These are phyloP conservation scores for Chionographis japonica DNA, from an alignment of 106 monocot species.

Conservation along the genomic window DNA sequence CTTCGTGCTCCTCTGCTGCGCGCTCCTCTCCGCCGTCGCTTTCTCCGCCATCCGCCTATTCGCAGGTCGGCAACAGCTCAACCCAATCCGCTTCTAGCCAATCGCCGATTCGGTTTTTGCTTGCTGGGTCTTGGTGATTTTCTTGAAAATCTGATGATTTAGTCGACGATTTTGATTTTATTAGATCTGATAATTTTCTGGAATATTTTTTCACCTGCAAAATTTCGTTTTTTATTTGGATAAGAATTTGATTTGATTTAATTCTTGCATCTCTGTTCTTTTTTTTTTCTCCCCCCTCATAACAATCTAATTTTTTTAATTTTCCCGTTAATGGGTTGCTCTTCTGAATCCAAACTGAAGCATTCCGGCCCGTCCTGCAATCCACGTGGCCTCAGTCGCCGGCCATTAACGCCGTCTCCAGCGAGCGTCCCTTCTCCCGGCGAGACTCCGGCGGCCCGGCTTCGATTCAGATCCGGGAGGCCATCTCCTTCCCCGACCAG, in stretches of 20 bases:
- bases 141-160: too few species aligned
- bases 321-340: too few species aligned
- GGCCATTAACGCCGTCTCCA: slow-evolving; percentile 34
- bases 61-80: neutral
- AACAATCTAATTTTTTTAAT: too few species aligned
- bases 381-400: slow-evolving; percentile 44
- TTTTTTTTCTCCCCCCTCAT: too few species aligned
- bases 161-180: too few species aligned
- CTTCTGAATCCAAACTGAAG: slow-evolving; percentile 19
- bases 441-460: neutral
- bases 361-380: slow-evolving; percentile 51
- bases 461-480: slow-evolving; percentile 25
- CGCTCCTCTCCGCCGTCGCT: neutral
- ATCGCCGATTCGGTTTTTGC: neutral
- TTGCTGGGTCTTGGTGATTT: neutral
- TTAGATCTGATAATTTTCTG: too few species aligned
- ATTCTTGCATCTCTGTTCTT: too few species aligned
- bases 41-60: neutral
- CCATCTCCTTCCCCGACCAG: slow-evolving; percentile 64
- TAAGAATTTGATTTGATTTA: too few species aligned
- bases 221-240: too few species aligned
- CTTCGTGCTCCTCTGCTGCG: neutral
- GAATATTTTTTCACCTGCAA: too few species aligned
- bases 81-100: neutral
- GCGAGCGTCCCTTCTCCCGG: neutral